Conservation (phyloP, 164 flowering plant species). For the Brasenia schreberi region DNA sequence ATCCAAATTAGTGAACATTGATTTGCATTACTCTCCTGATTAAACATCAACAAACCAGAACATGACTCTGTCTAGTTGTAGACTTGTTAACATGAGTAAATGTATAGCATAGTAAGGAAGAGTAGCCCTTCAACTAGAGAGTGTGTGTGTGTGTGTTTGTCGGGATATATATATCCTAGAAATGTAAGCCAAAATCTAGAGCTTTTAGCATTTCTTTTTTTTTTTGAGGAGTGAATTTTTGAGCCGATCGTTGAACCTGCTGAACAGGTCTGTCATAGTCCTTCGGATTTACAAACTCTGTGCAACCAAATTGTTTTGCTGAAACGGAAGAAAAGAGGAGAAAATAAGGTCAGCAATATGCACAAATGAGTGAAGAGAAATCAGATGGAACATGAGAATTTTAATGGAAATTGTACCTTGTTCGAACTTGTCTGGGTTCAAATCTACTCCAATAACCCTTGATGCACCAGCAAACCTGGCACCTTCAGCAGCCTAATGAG, state of each 20-base stretch:
- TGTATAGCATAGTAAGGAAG: too few relatives aligned
- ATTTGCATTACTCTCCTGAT: too few relatives aligned
- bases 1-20: too few relatives aligned
- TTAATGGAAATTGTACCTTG: constrained; percentile 14
- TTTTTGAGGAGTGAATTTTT: too few relatives aligned
- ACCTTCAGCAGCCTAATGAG: constrained; percentile 24
- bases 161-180: not conserved
- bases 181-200: not conserved
- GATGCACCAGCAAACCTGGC: constrained; percentile 30
- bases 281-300: constrained; percentile 29
- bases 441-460: constrained; percentile 26
- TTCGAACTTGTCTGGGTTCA: constrained; percentile 19
- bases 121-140: too few relatives aligned
- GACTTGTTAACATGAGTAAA: too few relatives aligned
- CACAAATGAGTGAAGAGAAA: not conserved
- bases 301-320: constrained; percentile 41
- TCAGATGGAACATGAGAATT: not conserved
- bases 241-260: constrained; percentile 15
- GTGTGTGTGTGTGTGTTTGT: too few relatives aligned
- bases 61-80: too few relatives aligned
- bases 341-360: not conserved
- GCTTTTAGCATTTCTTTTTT: not conserved
- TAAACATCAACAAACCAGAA: too few relatives aligned
- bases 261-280: constrained; percentile 32
- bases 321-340: not conserved